Evolutionary conservation across 2,329 filamentous ascomycete genomes (phyloP).

Genomic region (Claviceps maximensis): DNA sequence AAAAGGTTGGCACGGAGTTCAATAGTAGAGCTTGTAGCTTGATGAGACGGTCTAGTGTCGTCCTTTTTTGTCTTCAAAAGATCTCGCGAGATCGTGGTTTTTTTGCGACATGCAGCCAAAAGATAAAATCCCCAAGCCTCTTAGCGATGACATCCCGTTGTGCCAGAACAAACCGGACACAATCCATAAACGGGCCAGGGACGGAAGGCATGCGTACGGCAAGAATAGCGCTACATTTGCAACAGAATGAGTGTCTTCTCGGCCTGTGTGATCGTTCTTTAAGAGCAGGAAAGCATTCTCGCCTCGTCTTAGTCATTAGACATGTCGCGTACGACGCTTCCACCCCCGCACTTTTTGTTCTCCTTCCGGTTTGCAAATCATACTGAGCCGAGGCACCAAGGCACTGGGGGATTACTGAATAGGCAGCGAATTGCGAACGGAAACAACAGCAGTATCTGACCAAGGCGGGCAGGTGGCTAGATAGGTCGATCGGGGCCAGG

Average conservation of each 20-base stretch:
- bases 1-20: background rate
- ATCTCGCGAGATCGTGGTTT: background rate
- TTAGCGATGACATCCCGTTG: background rate
- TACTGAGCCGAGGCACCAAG: background rate
- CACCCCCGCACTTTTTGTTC: background rate
- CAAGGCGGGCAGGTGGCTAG: background rate
- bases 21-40: constrained; percentile 1
- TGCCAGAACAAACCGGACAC: background rate
- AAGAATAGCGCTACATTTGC: background rate
- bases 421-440: background rate
- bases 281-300: background rate
- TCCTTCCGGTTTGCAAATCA: background rate
- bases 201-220: no score
- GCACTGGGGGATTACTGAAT: background rate
- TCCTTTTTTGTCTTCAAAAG: background rate
- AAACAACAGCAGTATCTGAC: background rate
- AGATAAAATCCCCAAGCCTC: background rate
- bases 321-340: background rate
- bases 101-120: background rate
- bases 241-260: background rate
- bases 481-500: background rate
- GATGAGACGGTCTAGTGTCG: background rate
- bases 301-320: background rate
- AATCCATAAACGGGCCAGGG: background rate
- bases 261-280: background rate